Evolutionary conservation across 2,329 filamentous ascomycete species (phyloP).

Genomic region (Diaporthe eres): DNA sequence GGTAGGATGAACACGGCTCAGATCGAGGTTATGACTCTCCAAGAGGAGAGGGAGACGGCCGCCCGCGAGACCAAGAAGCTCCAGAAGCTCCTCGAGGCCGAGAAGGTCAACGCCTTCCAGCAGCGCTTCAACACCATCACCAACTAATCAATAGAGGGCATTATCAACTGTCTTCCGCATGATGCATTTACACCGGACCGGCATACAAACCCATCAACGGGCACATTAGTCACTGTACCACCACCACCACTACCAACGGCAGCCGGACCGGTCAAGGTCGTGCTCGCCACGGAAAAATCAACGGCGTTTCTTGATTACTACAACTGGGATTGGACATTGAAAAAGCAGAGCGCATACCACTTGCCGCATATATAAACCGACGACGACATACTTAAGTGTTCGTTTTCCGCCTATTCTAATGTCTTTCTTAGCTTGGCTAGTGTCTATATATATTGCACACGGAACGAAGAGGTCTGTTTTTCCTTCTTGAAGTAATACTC

Average conservation of each 20-base stretch:
- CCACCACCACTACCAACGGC: conserved; percentile 28
- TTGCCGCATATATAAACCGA: conserved; percentile 31
- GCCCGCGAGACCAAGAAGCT: conserved; percentile 79
- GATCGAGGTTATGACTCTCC: conserved; percentile 85
- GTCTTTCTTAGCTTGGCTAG: conserved; percentile 32
- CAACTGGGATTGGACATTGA: conserved; percentile 36
- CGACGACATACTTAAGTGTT: conserved; percentile 17
- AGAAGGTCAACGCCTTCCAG: conserved; percentile 70
- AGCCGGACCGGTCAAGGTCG: neutral
- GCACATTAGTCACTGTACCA: conserved; percentile 20
- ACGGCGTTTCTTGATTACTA: conserved; percentile 37
- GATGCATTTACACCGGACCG: conserved; percentile 40
- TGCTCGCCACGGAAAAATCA: conserved; percentile 24
- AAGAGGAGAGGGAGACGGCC: conserved; percentile 81
- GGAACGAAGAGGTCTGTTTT: neutral
- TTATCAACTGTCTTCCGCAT: conserved; percentile 30
- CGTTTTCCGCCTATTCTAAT: conserved; percentile 34
- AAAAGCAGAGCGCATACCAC: conserved; percentile 31
- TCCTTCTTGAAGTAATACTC: conserved; percentile 30
- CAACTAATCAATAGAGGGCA: conserved; percentile 20
- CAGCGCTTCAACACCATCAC: conserved; percentile 54
- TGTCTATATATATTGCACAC: conserved; percentile 32
- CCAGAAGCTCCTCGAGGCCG: conserved; percentile 75
- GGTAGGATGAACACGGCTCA: conserved; percentile 85
- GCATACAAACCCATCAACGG: conserved; percentile 5